These are phyloP conservation scores for Colletotrichum aenigma DNA, from an alignment of 2,329 filamentous ascomycete species.

Conservation along the genomic window DNA sequence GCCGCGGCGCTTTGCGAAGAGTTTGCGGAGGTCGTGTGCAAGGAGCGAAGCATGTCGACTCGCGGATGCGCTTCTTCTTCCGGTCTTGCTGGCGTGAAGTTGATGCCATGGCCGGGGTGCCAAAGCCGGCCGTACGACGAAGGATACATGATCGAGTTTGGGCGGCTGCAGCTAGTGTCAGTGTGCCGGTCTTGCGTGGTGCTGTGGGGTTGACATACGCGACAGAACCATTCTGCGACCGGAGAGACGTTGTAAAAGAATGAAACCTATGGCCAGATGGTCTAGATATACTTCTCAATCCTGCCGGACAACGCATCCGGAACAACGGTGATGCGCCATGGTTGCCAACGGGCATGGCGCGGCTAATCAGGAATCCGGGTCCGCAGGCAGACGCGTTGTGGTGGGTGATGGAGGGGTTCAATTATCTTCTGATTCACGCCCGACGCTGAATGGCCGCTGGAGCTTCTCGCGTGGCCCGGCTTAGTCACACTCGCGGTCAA, in stretches of 20 bases:
- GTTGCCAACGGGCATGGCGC: constrained; percentile 34
- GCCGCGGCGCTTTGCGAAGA: neutral
- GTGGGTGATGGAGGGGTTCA: neutral
- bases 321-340: constrained; percentile 35
- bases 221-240: neutral
- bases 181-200: neutral
- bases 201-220: neutral
- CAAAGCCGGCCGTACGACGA: constrained; percentile 32
- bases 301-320: constrained; percentile 24
- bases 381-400: constrained; percentile 35
- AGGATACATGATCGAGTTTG: constrained; percentile 28
- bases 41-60: neutral
- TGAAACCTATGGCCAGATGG: neutral
- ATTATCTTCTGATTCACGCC: neutral
- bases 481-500: constrained; percentile 43
- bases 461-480: constrained; percentile 8
- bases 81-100: constrained; percentile 25
- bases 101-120: constrained; percentile 36
- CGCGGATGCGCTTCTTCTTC: constrained; percentile 8
- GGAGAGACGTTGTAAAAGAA: neutral
- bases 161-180: neutral
- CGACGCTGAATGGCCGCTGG: neutral
- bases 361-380: constrained; percentile 6
- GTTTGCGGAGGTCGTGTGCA: neutral
- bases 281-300: constrained; percentile 20